Base-by-base conservation (phyloP, 768 basidiomycete species). In the Boletus subparvulus region DNA sequence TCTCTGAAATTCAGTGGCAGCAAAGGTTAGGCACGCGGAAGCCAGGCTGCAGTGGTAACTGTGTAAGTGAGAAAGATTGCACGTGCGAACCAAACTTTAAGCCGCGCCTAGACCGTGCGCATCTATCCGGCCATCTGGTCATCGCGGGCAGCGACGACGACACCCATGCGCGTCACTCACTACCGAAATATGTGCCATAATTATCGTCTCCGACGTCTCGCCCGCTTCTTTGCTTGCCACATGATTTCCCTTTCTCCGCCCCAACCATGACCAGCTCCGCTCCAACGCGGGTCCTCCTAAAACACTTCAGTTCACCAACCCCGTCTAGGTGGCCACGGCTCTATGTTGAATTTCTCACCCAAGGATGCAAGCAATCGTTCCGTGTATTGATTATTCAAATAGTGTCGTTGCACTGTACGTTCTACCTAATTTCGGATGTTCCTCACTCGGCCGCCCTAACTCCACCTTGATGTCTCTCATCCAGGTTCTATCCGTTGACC, bases 261-360 rank as follows among this genome's bases (percentile, higher is more conserved):
- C 64, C 64, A 71, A 71, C 68, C 66, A 63, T 51, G 35, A 49
- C 58, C 59, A 71, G 70, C 70, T 72, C 70, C 70, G 70, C 70
- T 73, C 72, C 54, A 73, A 73, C 69, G 47, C 44, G n/a, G 17
- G n/a, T 40, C 28, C 28, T 9, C 28, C 13, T 9, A 32, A 21
- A 42, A 55, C 35, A 6, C 28, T 14, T 26, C 7, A 44, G 32
- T 30, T 30, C 28, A 30, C 26, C 28, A 9, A 30, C 8, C 28
- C 28, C 28, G 14, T 39, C 24, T 17, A 19, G 21, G 10, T 4
- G 16, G n/a, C 36, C 16, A 2, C 16, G 11, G n/a, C 21, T 33
- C n/a, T 5, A 6, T 16, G 14, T 26, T 24, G 14, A n/a, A 30
- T 36, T 44, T 53, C n/a, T 35, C 44, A 19, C 19, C 12, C 8